Evolutionary conservation across 768 basidiomycete species (phyloP).

Genomic region (Cystofilobasidium bisporidii): DNA sequence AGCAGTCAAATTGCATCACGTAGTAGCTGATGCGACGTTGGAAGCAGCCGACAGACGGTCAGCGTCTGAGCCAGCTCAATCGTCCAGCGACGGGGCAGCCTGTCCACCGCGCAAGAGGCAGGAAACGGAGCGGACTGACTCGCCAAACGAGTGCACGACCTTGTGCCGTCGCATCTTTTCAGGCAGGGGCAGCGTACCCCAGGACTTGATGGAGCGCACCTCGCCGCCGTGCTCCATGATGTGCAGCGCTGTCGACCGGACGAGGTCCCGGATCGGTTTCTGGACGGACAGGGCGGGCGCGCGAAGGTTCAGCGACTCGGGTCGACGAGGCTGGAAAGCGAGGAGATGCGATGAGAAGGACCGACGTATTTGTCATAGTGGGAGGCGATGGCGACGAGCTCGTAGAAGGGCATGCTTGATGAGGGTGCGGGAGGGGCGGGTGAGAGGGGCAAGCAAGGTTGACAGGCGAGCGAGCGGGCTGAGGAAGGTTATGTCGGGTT

Average conservation of each 20-base stretch:
- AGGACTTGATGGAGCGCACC: slow-evolving; percentile 25
- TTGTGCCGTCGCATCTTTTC: slow-evolving; percentile 26
- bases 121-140: slow-evolving; percentile 5
- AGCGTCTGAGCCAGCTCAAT: too few relatives aligned
- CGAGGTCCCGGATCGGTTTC: slow-evolving; percentile 25
- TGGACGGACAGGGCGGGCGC: background rate
- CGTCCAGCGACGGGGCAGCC: too few relatives aligned
- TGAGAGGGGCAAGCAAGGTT: background rate
- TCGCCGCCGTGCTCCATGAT: slow-evolving; percentile 26
- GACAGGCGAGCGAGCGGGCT: too few relatives aligned
- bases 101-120: background rate
- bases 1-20: slow-evolving; percentile 26
- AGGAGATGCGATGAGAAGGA: background rate
- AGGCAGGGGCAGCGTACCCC: slow-evolving; percentile 21
- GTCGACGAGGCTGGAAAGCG: background rate
- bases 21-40: slow-evolving; percentile 8
- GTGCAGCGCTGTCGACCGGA: slow-evolving; percentile 23
- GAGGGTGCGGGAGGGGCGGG: background rate
- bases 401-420: slow-evolving; percentile 27
- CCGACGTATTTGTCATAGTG: slow-evolving; percentile 21
- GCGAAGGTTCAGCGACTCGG: too few relatives aligned
- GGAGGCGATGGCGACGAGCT: slow-evolving; percentile 21
- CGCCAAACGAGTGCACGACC: slow-evolving; percentile 20
- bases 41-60: too few relatives aligned
- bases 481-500: too few relatives aligned